Base-by-base conservation (phyloP, 352 stramenopile genomes). In the Phytophthora brassicae region DNA sequence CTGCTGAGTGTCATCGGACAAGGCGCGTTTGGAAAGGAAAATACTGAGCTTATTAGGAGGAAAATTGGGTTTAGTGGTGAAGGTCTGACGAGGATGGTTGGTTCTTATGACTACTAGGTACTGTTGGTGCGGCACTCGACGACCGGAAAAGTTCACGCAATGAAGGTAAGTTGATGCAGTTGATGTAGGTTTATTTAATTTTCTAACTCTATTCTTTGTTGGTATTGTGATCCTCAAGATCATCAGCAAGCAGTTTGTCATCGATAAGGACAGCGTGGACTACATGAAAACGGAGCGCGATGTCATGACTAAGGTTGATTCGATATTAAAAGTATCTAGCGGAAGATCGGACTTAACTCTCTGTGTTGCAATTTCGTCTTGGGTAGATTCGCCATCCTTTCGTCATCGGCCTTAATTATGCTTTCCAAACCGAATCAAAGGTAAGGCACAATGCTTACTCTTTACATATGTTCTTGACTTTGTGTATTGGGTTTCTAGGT, bases 1-100 rank as follows among this genome's bases (percentile, higher is more conserved):
- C 70, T 99, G 24, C 77, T 99, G 17, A 97, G 91, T 51, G 94
- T 99, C n/a, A 98, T 99, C 42, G 84, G 84, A 5, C 84, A 92
- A 59, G 84, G 84, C 17, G 79, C 84, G n/a, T 92, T 92, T 39
- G 84, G 81, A 33, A 87, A 85, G 72, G 79, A 84, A 14, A 51
- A 35, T 2, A 3, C 20, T 2, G 5, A 16, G 0, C 3, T n/a
- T 12, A 9, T 42, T 35, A 3, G 2, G 29, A 2, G 31, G 22
- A 49, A 3, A 43, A 12, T 28, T 6, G 6, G n/a, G 0, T 31
- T 38, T 28, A 12, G 7, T 35, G 7, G n/a, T n/a, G 6, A 12
- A 49, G 8, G 20, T 41, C 6, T 55, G 44, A 4, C 59, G 3
- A 61, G 51, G 14, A n/a, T 43, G 6, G 6, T 58, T 14, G 49